Conservation (phyloP, 23 red algal species). For the Cyanidium caldarium region DNA sequence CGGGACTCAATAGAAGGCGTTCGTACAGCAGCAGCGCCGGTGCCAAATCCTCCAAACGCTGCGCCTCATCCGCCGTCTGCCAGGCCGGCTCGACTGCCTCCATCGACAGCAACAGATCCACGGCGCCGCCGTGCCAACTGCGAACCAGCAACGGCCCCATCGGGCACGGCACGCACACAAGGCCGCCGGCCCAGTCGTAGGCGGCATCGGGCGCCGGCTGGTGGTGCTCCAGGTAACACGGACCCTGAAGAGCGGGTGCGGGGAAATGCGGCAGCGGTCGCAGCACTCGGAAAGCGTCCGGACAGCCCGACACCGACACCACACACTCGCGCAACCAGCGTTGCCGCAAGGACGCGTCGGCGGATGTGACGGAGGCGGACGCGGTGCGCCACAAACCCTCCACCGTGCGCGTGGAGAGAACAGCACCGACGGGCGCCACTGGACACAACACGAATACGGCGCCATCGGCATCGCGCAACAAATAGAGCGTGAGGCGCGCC, state of each 20-base stretch:
- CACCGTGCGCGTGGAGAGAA: too few relatives aligned
- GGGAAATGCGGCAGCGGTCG: neutral
- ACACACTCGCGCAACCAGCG: too few relatives aligned
- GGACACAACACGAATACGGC: neutral
- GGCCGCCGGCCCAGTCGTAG: neutral
- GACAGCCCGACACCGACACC: too few relatives aligned
- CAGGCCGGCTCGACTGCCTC: neutral
- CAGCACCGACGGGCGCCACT: neutral
- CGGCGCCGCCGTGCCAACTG: neutral
- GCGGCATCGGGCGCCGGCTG: neutral
- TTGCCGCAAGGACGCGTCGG: too few relatives aligned
- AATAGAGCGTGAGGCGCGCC: neutral
- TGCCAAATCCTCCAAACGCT: conserved; percentile 2
- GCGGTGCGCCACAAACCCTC: too few relatives aligned
- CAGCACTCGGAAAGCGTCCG: neutral
- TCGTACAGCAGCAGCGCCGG: neutral
- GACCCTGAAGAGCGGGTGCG: neutral
- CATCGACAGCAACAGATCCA: neutral
- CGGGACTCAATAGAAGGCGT: neutral
- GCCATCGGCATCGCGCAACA: conserved; percentile 1
- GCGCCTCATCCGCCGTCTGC: neutral
- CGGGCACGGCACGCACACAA: neutral
- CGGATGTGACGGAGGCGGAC: too few relatives aligned
- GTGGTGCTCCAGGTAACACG: neutral
- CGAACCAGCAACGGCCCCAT: neutral